These are phyloP conservation scores for Trapa incisa DNA, from an alignment of 345 rosid species.

Conservation along the genomic window DNA sequence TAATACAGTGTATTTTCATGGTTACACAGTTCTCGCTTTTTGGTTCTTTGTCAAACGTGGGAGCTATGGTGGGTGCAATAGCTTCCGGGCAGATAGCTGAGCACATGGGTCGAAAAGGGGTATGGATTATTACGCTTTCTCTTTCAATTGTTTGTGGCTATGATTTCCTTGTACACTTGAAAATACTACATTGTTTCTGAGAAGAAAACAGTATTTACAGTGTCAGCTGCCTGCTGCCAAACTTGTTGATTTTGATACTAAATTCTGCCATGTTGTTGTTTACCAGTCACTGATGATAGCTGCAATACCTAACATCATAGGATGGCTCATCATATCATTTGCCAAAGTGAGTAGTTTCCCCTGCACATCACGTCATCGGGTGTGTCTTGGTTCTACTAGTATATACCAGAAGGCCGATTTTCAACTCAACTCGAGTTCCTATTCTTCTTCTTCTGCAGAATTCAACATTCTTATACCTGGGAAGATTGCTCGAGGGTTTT, in stretches of 20 bases:
- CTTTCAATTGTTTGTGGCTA: no score
- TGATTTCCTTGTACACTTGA: no score
- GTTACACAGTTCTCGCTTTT: constrained; percentile 42
- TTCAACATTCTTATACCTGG: constrained; percentile 56
- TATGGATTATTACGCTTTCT: constrained; percentile 7
- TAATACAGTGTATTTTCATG: background rate
- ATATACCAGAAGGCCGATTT: background rate
- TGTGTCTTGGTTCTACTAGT: background rate
- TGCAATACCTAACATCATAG: constrained; percentile 57
- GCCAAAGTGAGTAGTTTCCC: constrained; percentile 35
- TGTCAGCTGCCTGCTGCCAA: background rate
- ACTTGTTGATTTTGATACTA: background rate
- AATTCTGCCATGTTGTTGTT: constrained; percentile 5
- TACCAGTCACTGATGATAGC: constrained; percentile 65
- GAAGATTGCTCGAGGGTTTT: constrained; percentile 71
- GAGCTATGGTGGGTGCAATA: constrained; percentile 74
- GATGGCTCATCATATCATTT: constrained; percentile 64
- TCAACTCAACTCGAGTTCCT: background rate
- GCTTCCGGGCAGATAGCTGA: constrained; percentile 68
- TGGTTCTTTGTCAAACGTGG: constrained; percentile 64
- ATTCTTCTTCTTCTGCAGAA: constrained; percentile 22
- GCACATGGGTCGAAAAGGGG: constrained; percentile 75
- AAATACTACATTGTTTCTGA: background rate
- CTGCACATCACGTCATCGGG: background rate
- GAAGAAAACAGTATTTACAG: no score